Base-by-base conservation (phyloP, 129 eudicot species). In the Centaurea solstitialis region DNA sequence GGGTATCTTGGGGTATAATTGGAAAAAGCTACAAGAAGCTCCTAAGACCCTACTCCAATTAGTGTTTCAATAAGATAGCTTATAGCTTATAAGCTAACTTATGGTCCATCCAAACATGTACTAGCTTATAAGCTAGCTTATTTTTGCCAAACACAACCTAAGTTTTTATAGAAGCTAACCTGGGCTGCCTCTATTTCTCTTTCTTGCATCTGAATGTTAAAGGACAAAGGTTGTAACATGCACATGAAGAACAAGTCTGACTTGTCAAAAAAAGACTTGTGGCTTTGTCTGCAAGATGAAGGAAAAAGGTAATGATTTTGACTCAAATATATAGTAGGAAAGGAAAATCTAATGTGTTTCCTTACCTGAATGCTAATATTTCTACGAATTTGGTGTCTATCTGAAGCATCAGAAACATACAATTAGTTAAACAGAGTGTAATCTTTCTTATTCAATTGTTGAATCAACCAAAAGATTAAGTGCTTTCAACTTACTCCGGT, bases 161-260 rank as follows among this genome's bases (percentile, higher is more conserved):
- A n/a, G n/a, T n/a, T n/a, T n/a, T n/a, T 22, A 43, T 33, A 22
- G 66, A 67, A 57, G 45, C 78, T 73, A 74, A 93, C 98, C 97
- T 90, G 87, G 61, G 98, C 98, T 65, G 97, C 95, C 88, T 91
- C 95, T 72, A 94, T 88, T 79, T 94, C 98, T 73, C 86, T 69
- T 82, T 91, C 98, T 85, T 94, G 97, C 73, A 53, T 82, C 84
- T 88, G 87, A 80, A 94, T 91, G 87, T 91, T 79, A 23, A 79
- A 79, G 74, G 97, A 91, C 22, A 90, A 81, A 6, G 98, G 97
- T 72, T 92, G 85, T 86, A 94, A 66, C 97, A 92, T 80, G 86
- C 97, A 94, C 79, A 92, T 83, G 74, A 92, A 94, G 88, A 90
- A 94, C 68, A 94, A 77, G 81, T 94, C 96, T 43, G 98, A 94